Percentiles rank a stretch among this genome's conserved stretches.
Evolutionary conservation across 208 protist species (phyloP).

Genomic region (Herpetomonas samuelpessoai): DNA sequence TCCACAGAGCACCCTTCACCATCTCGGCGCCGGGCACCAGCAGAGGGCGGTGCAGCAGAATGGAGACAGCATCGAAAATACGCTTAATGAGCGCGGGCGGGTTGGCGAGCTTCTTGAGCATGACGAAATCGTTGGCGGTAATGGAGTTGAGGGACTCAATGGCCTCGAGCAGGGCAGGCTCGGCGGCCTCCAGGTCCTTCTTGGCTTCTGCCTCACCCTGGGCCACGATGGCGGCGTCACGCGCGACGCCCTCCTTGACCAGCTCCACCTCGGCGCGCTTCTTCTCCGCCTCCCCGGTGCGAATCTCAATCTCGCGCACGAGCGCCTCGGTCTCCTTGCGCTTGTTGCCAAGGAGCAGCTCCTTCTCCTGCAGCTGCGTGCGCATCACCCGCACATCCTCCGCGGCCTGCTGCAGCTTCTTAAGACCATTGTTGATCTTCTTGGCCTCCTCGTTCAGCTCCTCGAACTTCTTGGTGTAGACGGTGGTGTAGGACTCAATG

Average conservation of each 20-base stretch:
- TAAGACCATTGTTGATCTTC: slow-evolving; percentile 94
- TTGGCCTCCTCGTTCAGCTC: slow-evolving; percentile 89
- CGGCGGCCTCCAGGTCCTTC: slow-evolving; percentile 92
- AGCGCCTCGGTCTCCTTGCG: slow-evolving; percentile 92
- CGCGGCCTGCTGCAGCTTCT: slow-evolving; percentile 93
- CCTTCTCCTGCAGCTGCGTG: slow-evolving; percentile 94
- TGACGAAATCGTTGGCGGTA: slow-evolving; percentile 92
- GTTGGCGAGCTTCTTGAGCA: slow-evolving; percentile 94
- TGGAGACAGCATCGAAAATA: slow-evolving; percentile 98
- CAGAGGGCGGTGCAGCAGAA: slow-evolving; percentile 87
- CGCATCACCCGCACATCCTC: slow-evolving; percentile 94
- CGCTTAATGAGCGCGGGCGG: slow-evolving; percentile 96
- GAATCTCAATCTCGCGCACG: slow-evolving; percentile 93
- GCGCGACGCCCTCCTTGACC: slow-evolving; percentile 89
- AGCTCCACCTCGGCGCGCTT: slow-evolving; percentile 94
- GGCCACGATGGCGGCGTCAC: slow-evolving; percentile 89
- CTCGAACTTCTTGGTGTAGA: slow-evolving; percentile 93
- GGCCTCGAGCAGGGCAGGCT: slow-evolving; percentile 93
- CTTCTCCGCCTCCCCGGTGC: slow-evolving; percentile 94
- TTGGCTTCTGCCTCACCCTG: slow-evolving; percentile 94
- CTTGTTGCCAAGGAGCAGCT: slow-evolving; percentile 90
- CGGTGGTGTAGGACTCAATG: slow-evolving; percentile 90
- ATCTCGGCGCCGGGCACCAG: slow-evolving; percentile 68
- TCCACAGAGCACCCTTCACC: slow-evolving; percentile 87
- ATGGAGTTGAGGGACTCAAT: slow-evolving; percentile 95